Conservation (phyloP, 1,139 yeast species). For the Waltiozyma solani region DNA sequence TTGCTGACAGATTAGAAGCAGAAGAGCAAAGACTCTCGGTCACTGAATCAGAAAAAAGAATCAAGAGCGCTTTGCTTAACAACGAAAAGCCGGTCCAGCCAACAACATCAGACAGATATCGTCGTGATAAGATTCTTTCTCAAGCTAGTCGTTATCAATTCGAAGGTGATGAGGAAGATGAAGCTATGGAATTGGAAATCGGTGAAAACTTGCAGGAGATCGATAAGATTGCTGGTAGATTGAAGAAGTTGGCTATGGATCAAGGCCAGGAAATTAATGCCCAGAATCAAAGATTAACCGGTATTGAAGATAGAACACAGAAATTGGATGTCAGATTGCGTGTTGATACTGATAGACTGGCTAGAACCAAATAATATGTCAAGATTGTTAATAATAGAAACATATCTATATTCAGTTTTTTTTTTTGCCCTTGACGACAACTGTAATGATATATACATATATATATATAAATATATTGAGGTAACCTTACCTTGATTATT, state of each 20-base stretch:
- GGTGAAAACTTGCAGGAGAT: constrained; percentile 44
- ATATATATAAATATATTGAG: no score
- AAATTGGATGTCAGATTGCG: constrained; percentile 43
- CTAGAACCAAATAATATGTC: constrained; percentile 4
- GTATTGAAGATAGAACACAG: constrained; percentile 43
- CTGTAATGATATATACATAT: no score
- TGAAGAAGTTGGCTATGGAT: constrained; percentile 40
- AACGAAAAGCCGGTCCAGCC: constrained; percentile 4
- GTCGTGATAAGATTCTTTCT: constrained; percentile 26
- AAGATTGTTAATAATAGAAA: no score
- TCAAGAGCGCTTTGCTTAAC: constrained; percentile 27
- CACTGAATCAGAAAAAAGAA: constrained; percentile 38
- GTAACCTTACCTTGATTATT: no score
- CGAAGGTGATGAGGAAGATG: constrained; percentile 53
- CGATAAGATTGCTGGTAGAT: constrained; percentile 34
- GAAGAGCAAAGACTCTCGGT: constrained; percentile 35
- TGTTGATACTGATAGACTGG: constrained; percentile 30
- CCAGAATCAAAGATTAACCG: constrained; percentile 42
- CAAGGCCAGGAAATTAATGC: constrained; percentile 43
- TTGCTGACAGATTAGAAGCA: constrained; percentile 40
- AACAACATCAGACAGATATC: constrained; percentile 24
- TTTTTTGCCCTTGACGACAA: no score
- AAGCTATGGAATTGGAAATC: constrained; percentile 48
- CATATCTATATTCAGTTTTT: no score
- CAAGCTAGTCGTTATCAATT: constrained; percentile 38